Base-by-base conservation (phyloP, 2,329 filamentous ascomycete genomes). In the Trichoderma lentiforme region DNA sequence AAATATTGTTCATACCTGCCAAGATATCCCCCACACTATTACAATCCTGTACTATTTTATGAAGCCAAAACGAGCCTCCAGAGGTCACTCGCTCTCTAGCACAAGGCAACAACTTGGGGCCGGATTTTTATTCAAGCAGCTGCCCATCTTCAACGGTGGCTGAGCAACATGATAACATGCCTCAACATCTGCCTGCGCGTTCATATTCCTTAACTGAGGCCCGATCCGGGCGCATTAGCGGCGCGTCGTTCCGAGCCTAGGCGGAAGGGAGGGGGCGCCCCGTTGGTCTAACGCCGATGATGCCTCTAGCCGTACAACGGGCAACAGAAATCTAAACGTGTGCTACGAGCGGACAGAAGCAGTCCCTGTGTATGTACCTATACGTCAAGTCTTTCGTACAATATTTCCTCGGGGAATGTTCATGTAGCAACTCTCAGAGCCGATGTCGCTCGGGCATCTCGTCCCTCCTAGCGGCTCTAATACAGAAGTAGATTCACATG, bases 161-260 rank as follows among this genome's bases (percentile, higher is more conserved):
- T 60, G 26, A 58, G 26, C 36, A 32, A n/a, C 26, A 30, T 3
- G 7, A 24, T n/a, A n/a, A 12, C 56, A 60, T 36, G 28, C 28
- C 18, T 60, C 26, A 36, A 9, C 34, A 32, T 68, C 24, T 51
- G 7, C n/a, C 56, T 69, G n/a, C 34, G 26, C 18, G 18, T n/a
- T 28, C 18, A n/a, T 51, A 21, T 61, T 61, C 6, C 14, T 4
- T 21, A 5, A 61, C 26, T 32, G 60, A 26, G 14, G 14, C 21
- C 39, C 39, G 56, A 69, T 61, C n/a, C n/a, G 66, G 39, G 11
- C 11, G 66, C 56, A 69, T 61, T 69, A 69, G 57, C 14, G 56
- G 57, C 39, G 66, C 28, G 5, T 36, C 28, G n/a, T 69, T 34
- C 36, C 66, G 66, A 61, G 32, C 39, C 36, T 68, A 51, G 56